These are phyloP conservation scores for Fusarium sp. DNA, from an alignment of 2,329 filamentous ascomycete species.

Conservation along the genomic window DNA sequence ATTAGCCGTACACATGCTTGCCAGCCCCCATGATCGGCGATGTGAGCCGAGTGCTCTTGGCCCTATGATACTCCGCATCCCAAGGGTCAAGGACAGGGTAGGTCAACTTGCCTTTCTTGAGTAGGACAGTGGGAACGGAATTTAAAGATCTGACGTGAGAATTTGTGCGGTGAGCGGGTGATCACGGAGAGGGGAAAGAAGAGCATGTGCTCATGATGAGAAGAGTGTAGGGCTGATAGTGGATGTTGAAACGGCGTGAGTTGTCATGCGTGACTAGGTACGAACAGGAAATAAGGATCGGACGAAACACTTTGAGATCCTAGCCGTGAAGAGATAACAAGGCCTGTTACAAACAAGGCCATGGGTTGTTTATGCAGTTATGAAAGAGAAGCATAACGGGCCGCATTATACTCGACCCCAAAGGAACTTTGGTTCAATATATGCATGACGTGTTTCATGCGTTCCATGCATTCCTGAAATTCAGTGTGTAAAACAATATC, in stretches of 20 bases:
- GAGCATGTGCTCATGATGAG: constrained; percentile 8
- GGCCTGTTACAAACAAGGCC: neutral
- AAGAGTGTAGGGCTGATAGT: constrained; percentile 32
- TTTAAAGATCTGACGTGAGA: constrained; percentile 48
- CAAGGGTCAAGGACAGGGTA: neutral
- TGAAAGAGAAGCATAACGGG: neutral
- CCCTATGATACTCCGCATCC: constrained; percentile 8
- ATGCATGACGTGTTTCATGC: constrained; percentile 19
- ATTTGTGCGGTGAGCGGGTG: constrained; percentile 31
- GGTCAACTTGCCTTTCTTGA: neutral
- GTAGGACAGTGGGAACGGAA: constrained; percentile 10
- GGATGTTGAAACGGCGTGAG: constrained; percentile 5
- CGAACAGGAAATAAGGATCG: constrained; percentile 12
- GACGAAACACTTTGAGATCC: neutral
- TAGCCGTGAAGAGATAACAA: constrained; percentile 3
- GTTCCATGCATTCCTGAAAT: constrained; percentile 4
- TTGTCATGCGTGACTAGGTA: constrained; percentile 7
- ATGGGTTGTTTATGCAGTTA: neutral
- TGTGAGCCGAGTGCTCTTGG: constrained; percentile 25
- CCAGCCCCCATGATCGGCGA: constrained; percentile 24
- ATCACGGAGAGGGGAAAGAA: constrained; percentile 20
- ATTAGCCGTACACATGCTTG: constrained; percentile 6
- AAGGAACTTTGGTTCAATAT: constrained; percentile 29
- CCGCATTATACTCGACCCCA: neutral
- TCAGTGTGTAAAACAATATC: constrained; percentile 1